Evolutionary conservation across 2,329 filamentous ascomycete genomes (phyloP).

Genomic region (Xylariaceae sp.): DNA sequence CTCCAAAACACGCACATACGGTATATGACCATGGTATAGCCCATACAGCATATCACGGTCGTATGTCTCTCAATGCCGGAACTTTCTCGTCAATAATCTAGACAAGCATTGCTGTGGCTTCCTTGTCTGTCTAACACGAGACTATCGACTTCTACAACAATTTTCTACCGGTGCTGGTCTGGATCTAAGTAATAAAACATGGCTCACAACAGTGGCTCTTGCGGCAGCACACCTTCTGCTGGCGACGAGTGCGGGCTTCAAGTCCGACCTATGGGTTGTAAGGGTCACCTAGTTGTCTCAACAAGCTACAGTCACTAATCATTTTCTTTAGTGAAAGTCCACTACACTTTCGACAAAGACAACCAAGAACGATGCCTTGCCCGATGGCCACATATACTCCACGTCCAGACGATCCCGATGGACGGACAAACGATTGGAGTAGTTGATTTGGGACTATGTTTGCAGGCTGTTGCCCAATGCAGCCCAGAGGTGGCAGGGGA

Average conservation of each 20-base stretch:
- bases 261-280: constrained; percentile 71
- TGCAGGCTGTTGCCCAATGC: constrained; percentile 76
- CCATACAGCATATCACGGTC: background rate
- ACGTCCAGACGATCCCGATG: constrained; percentile 79
- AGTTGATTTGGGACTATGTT: constrained; percentile 84
- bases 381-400: constrained; percentile 78
- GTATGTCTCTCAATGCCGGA: constrained; percentile 5
- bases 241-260: constrained; percentile 58
- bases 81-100: background rate
- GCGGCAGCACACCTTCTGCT: constrained; percentile 35
- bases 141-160: background rate
- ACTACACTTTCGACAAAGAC: constrained; percentile 93
- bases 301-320: constrained; percentile 30
- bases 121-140: background rate
- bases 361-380: constrained; percentile 89
- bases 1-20: constrained; percentile 16
- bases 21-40: constrained; percentile 1
- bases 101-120: background rate
- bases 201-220: constrained; percentile 38
- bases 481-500: constrained; percentile 85
- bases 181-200: constrained; percentile 30
- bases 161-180: background rate
- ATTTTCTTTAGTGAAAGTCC: constrained; percentile 79
- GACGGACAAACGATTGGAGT: constrained; percentile 86
- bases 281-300: constrained; percentile 41